phyloP scores from a whole-genome alignment of 176 grass and related monocot species.

The Typha latifolia region DNA sequence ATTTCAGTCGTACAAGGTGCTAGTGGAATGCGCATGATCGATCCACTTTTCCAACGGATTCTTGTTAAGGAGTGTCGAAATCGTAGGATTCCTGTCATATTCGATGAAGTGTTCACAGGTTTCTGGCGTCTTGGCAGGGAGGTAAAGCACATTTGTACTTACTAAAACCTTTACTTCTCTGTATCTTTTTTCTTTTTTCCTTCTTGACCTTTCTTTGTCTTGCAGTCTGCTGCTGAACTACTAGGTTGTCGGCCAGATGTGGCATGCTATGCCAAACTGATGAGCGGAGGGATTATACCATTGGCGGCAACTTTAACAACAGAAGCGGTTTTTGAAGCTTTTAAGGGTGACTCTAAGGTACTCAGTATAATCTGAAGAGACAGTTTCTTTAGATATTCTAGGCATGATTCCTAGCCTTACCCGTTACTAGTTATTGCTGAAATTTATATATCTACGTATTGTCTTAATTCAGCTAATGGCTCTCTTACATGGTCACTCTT shows the following conservation, averaged over 20 bases:
- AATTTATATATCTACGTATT: not conserved
- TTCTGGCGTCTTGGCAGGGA: slow-evolving; percentile 88
- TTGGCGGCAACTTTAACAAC: slow-evolving; percentile 71
- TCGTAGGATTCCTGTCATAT: slow-evolving; percentile 81
- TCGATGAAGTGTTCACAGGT: slow-evolving; percentile 88
- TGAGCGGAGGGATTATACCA: slow-evolving; percentile 83
- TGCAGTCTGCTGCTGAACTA: slow-evolving; percentile 69
- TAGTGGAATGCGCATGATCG: slow-evolving; percentile 83
- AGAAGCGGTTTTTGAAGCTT: slow-evolving; percentile 76
- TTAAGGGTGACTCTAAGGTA: slow-evolving; percentile 84
- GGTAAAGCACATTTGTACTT: slow-evolving; percentile 25
- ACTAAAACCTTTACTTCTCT: not conserved
- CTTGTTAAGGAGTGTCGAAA: slow-evolving; percentile 58
- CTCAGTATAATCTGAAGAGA: not conserved
- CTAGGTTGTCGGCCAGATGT: slow-evolving; percentile 81
- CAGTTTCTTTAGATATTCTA: not conserved
- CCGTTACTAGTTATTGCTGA: slow-evolving; percentile 4
- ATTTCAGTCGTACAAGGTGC: slow-evolving; percentile 80
- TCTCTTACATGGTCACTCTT: slow-evolving; percentile 89
- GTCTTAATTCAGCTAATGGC: slow-evolving; percentile 52
- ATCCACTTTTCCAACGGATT: slow-evolving; percentile 82
- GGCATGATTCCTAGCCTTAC: not conserved
- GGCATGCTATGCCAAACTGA: slow-evolving; percentile 87
- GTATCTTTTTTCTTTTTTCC: slow-evolving; percentile 1
- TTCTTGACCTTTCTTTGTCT: slow-evolving; percentile 1